Evolutionary conservation across 495 filamentous ascomycete species (phyloP), one percentile per base, ranked within the genome.

Genomic region (Hypomontagnella monticulosa): DNA sequence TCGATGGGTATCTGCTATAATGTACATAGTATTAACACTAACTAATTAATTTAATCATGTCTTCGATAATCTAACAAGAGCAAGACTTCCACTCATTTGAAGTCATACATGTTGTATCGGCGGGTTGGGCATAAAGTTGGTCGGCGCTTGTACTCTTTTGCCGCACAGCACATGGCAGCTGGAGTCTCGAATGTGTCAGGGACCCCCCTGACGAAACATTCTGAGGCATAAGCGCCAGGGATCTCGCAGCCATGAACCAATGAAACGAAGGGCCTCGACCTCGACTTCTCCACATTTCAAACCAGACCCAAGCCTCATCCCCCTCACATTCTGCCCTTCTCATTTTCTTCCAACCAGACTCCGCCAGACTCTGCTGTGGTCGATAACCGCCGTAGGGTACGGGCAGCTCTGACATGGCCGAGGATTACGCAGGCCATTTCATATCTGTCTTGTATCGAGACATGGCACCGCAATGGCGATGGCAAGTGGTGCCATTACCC

Each of bases 401-500:
- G 54, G 23, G 40, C 44, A 37, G 9, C 33, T 56, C 46, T 57
- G 38, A 40, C 34, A 4, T 50, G 37, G 44, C 38, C 40, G 38
- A 47, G 19, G 40, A 61, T 61, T 61, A 30, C 50, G 50, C 57
- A 46, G 57, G 36, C 41, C 40, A 15, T 59, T 51, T 60, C 51
- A 46, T 49, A 20, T 52, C 34, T 50, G 16, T 36, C 46, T 19
- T 57, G 50, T 47, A 64, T 60, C 60, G 60, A 54, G 46, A 30
- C 48, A n/a, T 61, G n/a, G 57, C 48, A 52, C 43, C 56, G 36
- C 32, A 40, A 61, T 38, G 27, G 23, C 46, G 8, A 38, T 9
- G 36, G n/a, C 36, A 37, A 73, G 66, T 78, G 73, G 78, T 71
- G 71, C 69, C 71, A 80, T 78, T 75, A 69, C 66, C 76, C 75